These are phyloP conservation scores for Cyclotella sp. DNA, from an alignment of 108 stramenopile genomes.

Conservation along the genomic window DNA sequence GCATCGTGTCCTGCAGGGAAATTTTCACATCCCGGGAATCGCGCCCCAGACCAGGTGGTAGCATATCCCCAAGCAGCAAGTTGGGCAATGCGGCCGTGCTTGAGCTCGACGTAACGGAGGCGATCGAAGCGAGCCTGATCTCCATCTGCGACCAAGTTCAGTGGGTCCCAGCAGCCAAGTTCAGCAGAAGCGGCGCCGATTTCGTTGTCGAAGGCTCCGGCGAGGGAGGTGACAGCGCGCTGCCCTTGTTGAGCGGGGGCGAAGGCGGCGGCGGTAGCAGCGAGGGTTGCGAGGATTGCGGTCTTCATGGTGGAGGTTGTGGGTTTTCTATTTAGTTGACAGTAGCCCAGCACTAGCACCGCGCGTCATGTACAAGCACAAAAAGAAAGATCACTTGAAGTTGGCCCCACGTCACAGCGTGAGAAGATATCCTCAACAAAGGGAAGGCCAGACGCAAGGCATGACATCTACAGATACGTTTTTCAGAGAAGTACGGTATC, in stretches of 20 bases:
- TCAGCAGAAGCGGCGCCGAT: constrained; percentile 57
- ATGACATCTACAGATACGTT: no score
- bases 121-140: constrained; percentile 57
- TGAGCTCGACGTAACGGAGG: constrained; percentile 62
- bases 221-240: constrained; percentile 32
- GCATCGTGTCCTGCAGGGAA: constrained; percentile 44
- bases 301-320: constrained; percentile 45
- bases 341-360: no score
- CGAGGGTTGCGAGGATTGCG: constrained; percentile 53
- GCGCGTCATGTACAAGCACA: neutral
- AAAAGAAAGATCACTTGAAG: neutral
- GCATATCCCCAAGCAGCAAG: constrained; percentile 69
- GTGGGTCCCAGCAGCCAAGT: constrained; percentile 61
- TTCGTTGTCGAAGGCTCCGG: constrained; percentile 49
- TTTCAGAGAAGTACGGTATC: neutral
- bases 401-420: neutral
- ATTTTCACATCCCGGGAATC: constrained; percentile 53
- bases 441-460: neutral
- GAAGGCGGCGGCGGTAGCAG: constrained; percentile 48
- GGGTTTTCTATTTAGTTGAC: neutral
- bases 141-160: constrained; percentile 54
- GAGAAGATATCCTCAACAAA: constrained; percentile 3
- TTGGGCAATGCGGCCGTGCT: constrained; percentile 76
- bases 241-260: constrained; percentile 35
- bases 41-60: constrained; percentile 50